Evolutionary conservation across 1,139 yeast species (phyloP), one percentile per base, ranked within the genome.

Genomic region (Maudiozyma humilis): DNA sequence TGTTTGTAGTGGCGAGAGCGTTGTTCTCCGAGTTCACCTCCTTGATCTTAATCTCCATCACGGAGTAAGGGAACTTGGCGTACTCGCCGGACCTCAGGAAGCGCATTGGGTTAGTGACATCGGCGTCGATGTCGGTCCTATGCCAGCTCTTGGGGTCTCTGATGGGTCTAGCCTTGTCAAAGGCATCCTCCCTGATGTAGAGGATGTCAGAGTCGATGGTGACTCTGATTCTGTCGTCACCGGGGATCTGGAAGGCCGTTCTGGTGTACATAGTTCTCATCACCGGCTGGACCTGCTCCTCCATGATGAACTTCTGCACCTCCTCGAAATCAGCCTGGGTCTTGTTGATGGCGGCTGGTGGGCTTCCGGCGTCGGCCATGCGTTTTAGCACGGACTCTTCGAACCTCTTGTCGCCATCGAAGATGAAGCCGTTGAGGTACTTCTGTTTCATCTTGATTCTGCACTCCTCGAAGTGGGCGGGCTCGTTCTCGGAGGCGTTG

Each of bases 171-270:
- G 79, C 81, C 43, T 73, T 68, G 64, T 88, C 96, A 61, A 89
- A 82, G 0, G 91, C 67, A 64, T 91, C 97, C 64, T 91, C 98
- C 58, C 97, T 78, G 48, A 91, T 82, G 60, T 86, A 88, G 42
- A 82, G 64, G 48, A 91, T 78, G 62, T 91, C 91, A 12, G 94
- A 83, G 66, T 91, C 98, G 51, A 91, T 83, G 33, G 87, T 81
- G 48, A 89, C 80, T 62, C 96, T 79, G 40, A 89, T 82, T 57
- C 88, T 77, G 62, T 88, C 94, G 62, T 91, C 97, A 48, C 97
- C 97, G 1, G 98, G 98, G 54, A 91, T 89, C 69, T 91, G 96
- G 71, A 91, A 91, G 1, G 97, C 97, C 14, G 96, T 86, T 65
- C 98, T 77, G 38, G 87, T 85, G 66, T 86, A 88, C 38, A 82